Evolutionary conservation across 352 stramenopile species (phyloP), one percentile per base, ranked within the genome.

Genomic region (Phytophthora syringae): DNA sequence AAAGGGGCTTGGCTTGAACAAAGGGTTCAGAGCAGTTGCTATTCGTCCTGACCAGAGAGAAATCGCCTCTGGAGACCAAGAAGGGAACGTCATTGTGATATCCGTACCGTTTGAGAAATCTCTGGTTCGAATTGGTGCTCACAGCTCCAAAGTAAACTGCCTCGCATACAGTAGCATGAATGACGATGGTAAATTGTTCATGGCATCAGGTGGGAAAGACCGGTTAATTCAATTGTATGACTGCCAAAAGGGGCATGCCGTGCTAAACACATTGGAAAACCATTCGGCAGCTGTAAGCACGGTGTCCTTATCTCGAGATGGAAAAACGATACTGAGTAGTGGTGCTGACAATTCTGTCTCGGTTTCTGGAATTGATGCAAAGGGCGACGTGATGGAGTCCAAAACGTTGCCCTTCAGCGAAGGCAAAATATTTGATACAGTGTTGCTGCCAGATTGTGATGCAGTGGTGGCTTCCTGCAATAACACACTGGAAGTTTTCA

Each of bases 151-250:
- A 25, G 82, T 98, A 7, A 75, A 94, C 15, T 93, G 74, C 15
- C 59, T 96, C 7, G 61, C 74, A 2, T 89, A 84, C 45, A 77
- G 61, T n/a, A 60, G 72, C 4, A n/a, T 76, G 15, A 50, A 45
- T 20, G 32, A 45, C 10, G 44, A 52, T 62, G 28, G 39, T 11
- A 59, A 56, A 13, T 52, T 66, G 34, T 56, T 91, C 12, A 76
- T 98, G 62, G 89, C 79, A 2, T 88, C 90, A 27, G 88, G 82
- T 7, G 83, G 89, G 20, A 73, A 89, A 24, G 92, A 98, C 54
- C 76, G 80, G 10, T 62, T 97, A 15, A 77, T 97, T 7, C 87
- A 95, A 24, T 58, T 98, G 2, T 94, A 93, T 42, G 85, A 96
- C 60, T 84, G 76, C 40, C 62, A 58, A 18, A 79, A 70, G 32